Percentiles rank a stretch among this genome's conserved stretches.
Evolutionary conservation across 306 rosid species (phyloP).

Genomic region (Trifolium fragiferum): DNA sequence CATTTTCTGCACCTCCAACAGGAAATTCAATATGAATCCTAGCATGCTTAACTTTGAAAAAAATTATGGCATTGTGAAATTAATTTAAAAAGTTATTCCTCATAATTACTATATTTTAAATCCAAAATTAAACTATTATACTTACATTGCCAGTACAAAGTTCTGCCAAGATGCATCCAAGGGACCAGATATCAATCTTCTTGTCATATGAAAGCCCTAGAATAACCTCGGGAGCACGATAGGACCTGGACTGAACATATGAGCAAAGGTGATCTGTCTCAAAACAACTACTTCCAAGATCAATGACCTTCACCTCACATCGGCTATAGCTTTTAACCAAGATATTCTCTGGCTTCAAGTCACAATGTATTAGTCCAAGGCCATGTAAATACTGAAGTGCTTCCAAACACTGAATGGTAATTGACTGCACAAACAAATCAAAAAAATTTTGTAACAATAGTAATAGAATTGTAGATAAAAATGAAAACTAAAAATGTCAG

Average conservation of each 20-base stretch:
- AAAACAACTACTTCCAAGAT: slow-evolving; percentile 99
- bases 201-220: slow-evolving; percentile 94
- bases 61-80: slow-evolving; percentile 20
- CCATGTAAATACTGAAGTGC: slow-evolving; percentile 90
- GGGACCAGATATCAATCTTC: slow-evolving; percentile 99
- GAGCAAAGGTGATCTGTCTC: slow-evolving; percentile 99
- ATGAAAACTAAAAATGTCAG: slow-evolving; percentile 33
- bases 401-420: slow-evolving; percentile 97
- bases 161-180: slow-evolving; percentile 98
- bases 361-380: slow-evolving; percentile 96
- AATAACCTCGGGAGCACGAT: slow-evolving; percentile 99
- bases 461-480: neutral
- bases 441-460: slow-evolving; percentile 38
- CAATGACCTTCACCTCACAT: slow-evolving; percentile 99
- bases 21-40: neutral
- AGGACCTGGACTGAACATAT: slow-evolving; percentile 97
- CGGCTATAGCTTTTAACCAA: slow-evolving; percentile 97
- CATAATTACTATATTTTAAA: too few species aligned
- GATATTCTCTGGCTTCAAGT: slow-evolving; percentile 98
- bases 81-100: too few species aligned
- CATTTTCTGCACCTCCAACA: neutral
- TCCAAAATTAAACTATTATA: slow-evolving; percentile 6
- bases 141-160: slow-evolving; percentile 99
- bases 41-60: slow-evolving; percentile 7
- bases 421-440: slow-evolving; percentile 69